Evolutionary conservation across 306 rosid species (phyloP).

Genomic region (Lathyrus oleraceus): DNA sequence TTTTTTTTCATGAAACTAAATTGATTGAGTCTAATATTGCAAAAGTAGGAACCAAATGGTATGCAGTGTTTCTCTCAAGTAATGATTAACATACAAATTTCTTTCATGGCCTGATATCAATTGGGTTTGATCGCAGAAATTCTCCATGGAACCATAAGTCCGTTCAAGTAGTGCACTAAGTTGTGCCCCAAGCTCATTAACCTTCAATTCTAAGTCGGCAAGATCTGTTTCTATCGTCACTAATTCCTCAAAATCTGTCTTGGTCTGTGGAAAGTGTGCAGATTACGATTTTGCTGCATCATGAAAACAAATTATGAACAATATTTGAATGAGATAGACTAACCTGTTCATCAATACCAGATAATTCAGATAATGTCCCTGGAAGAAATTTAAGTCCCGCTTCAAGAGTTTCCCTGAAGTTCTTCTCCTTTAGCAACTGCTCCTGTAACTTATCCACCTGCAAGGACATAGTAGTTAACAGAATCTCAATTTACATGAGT

Average conservation of each 20-base stretch:
- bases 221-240: constrained; percentile 59
- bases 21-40: neutral
- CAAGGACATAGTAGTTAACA: constrained; percentile 16
- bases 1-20: neutral
- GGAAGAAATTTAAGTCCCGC: constrained; percentile 27
- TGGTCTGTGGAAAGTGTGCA: constrained; percentile 54
- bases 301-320: constrained; percentile 21
- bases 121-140: constrained; percentile 29
- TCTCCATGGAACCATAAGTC: constrained; percentile 32
- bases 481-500: constrained; percentile 16
- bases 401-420: constrained; percentile 60
- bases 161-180: constrained; percentile 55
- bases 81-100: constrained; percentile 52
- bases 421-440: constrained; percentile 69
- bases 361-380: constrained; percentile 47
- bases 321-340: constrained; percentile 32
- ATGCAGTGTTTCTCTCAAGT: constrained; percentile 6
- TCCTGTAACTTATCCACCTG: constrained; percentile 75
- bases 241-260: constrained; percentile 65
- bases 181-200: constrained; percentile 55
- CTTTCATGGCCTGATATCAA: constrained; percentile 40
- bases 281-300: constrained; percentile 31
- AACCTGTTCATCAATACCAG: constrained; percentile 57
- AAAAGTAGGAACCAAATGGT: constrained; percentile 22
- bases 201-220: constrained; percentile 53